Conservation (phyloP, 2,329 filamentous ascomycete genomes). For the Epichloe sp. region DNA sequence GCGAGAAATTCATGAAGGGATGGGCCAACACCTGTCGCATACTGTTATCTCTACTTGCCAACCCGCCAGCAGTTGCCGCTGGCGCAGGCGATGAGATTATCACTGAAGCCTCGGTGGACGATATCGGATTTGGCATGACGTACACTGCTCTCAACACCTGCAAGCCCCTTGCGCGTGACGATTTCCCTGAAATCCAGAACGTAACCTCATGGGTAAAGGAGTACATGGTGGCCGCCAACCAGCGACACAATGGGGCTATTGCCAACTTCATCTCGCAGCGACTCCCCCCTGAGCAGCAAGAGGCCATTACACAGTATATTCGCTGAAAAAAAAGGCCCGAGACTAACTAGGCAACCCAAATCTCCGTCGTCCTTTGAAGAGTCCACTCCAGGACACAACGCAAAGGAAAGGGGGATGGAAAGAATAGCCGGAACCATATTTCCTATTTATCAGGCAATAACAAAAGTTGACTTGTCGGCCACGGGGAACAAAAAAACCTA, state of each 20-base stretch:
- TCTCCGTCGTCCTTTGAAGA: neutral
- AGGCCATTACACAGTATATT: conserved; percentile 39
- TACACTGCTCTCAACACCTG: conserved; percentile 92
- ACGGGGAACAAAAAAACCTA: neutral
- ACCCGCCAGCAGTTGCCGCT: conserved; percentile 58
- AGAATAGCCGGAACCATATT: neutral
- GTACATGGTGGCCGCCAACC: conserved; percentile 67
- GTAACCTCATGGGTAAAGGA: conserved; percentile 74
- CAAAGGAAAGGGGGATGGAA: neutral
- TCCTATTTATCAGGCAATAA: neutral
- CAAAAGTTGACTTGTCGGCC: neutral
- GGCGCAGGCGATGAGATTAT: conserved; percentile 63
- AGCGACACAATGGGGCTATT: conserved; percentile 57
- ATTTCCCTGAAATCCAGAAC: conserved; percentile 73
- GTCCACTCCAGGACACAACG: neutral
- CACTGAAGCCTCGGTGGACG: conserved; percentile 82
- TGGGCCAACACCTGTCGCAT: conserved; percentile 85
- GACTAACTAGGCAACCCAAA: neutral
- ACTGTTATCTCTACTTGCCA: conserved; percentile 79
- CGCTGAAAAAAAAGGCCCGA: conserved; percentile 13
- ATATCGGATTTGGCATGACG: conserved; percentile 86
- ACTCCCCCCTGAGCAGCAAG: conserved; percentile 50
- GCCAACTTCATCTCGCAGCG: conserved; percentile 59
- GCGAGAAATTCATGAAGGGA: conserved; percentile 69
- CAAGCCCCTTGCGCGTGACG: conserved; percentile 59